phyloP scores from a whole-genome alignment of 441 rosid species.

The Populus trichocarpa region DNA sequence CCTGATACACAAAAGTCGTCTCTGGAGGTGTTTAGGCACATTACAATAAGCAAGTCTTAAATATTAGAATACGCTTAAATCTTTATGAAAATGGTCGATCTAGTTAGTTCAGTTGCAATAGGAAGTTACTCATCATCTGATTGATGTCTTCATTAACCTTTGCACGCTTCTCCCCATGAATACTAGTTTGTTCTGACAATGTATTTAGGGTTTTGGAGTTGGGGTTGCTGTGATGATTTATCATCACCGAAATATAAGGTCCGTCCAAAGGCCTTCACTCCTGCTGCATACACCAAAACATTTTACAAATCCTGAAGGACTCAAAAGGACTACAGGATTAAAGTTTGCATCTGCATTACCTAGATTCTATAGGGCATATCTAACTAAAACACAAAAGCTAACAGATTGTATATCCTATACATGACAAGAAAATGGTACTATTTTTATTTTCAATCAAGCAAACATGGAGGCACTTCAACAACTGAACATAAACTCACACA shows the following conservation, averaged over 20 bases:
- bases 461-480: background rate
- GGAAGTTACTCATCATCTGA: conserved; percentile 11
- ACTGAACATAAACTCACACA: background rate
- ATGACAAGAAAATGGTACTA: background rate
- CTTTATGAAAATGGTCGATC: conserved; percentile 8
- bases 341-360: background rate
- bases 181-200: conserved; percentile 14
- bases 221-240: conserved; percentile 30
- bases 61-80: conserved; percentile 15
- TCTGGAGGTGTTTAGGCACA: conserved; percentile 20
- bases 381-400: background rate
- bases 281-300: background rate
- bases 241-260: conserved; percentile 25
- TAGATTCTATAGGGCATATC: background rate
- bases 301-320: background rate
- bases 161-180: background rate
- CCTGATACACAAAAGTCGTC: background rate
- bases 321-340: background rate
- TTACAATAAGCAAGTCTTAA: conserved; percentile 20
- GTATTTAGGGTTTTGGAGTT: conserved; percentile 4
- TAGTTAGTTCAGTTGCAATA: conserved; percentile 20
- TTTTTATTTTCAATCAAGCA: background rate
- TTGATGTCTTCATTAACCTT: conserved; percentile 10
- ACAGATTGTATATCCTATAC: background rate
- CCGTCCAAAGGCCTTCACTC: conserved; percentile 36